Evolutionary conservation across 129 eudicot species (phyloP).

Genomic region (Scalesia atractyloides): DNA sequence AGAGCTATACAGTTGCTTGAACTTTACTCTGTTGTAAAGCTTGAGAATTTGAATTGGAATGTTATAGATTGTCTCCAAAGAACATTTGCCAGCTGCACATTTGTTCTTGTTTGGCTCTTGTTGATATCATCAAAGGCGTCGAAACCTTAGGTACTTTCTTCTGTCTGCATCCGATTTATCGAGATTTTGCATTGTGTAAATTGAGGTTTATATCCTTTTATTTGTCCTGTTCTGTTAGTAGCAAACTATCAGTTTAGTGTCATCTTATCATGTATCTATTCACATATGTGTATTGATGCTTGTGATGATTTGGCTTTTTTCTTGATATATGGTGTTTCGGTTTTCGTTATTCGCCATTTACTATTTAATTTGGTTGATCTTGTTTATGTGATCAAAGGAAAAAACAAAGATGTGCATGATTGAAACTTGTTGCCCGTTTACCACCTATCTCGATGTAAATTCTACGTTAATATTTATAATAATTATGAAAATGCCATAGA

Average conservation of each 20-base stretch:
- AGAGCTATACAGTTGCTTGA: conserved; percentile 40
- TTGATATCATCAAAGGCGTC: conserved; percentile 37
- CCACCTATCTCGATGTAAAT: too few species aligned
- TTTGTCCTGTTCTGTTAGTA: conserved; percentile 13
- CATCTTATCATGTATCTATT: not conserved
- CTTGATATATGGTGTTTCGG: not conserved
- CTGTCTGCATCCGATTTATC: conserved; percentile 22
- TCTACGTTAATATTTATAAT: too few species aligned
- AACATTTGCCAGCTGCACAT: conserved; percentile 37
- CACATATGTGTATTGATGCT: not conserved
- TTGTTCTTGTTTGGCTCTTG: conserved; percentile 30
- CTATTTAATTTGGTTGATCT: not conserved
- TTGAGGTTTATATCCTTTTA: conserved; percentile 17
- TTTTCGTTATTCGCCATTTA: not conserved
- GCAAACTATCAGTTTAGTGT: not conserved
- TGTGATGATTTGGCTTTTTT: not conserved
- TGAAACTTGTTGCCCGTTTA: too few species aligned
- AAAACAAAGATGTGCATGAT: not conserved
- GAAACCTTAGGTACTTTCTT: conserved; percentile 35
- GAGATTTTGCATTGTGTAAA: conserved; percentile 22
- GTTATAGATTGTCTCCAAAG: conserved; percentile 18
- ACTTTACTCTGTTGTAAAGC: conserved; percentile 37
- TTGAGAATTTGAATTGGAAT: conserved; percentile 34
- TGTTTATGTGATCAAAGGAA: not conserved
- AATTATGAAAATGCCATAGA: too few species aligned